phyloP scores from a whole-genome alignment of 1,284 basidiomycete species.

The Veloboletus limbatus region DNA sequence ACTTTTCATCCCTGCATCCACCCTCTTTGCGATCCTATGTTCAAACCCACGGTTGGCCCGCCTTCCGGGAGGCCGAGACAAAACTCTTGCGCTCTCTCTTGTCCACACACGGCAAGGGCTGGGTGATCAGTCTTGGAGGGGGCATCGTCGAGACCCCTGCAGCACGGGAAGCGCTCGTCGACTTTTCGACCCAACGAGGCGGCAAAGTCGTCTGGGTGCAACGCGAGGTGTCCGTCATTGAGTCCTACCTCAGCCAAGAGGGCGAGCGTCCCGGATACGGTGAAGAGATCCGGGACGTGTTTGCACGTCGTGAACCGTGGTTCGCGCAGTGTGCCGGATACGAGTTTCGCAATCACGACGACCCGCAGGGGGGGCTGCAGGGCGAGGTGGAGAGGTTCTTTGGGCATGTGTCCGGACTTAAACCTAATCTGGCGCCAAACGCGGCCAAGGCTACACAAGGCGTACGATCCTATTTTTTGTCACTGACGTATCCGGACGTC shows the following conservation, averaged over 20 bases:
- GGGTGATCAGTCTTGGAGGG: slow-evolving; percentile 91
- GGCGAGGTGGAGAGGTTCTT: slow-evolving; percentile 76
- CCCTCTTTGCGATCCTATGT: slow-evolving; percentile 78
- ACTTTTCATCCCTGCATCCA: slow-evolving; percentile 68
- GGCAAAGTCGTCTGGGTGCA: slow-evolving; percentile 67
- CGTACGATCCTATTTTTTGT: slow-evolving; percentile 84
- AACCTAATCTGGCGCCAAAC: slow-evolving; percentile 64
- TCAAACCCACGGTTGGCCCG: slow-evolving; percentile 70
- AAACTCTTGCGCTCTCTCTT: slow-evolving; percentile 63
- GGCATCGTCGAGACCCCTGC: slow-evolving; percentile 88
- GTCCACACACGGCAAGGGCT: slow-evolving; percentile 51
- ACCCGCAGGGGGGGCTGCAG: slow-evolving; percentile 26
- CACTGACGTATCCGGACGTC: slow-evolving; percentile 89
- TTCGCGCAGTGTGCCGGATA: slow-evolving; percentile 83
- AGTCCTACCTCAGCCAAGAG: slow-evolving; percentile 77
- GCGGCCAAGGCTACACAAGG: slow-evolving; percentile 43
- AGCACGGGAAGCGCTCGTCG: slow-evolving; percentile 68
- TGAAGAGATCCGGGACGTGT: slow-evolving; percentile 83
- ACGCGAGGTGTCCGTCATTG: slow-evolving; percentile 68
- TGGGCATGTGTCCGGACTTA: slow-evolving; percentile 78
- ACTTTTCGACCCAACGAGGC: slow-evolving; percentile 58
- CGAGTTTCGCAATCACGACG: slow-evolving; percentile 81
- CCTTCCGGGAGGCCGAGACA: slow-evolving; percentile 68
- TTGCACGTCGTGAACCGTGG: slow-evolving; percentile 81
- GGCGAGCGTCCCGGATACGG: slow-evolving; percentile 82